Percentiles rank a stretch among this genome's conserved stretches.
phyloP scores from a whole-genome alignment of 1,139 yeast genomes.

The Candida sp. region DNA sequence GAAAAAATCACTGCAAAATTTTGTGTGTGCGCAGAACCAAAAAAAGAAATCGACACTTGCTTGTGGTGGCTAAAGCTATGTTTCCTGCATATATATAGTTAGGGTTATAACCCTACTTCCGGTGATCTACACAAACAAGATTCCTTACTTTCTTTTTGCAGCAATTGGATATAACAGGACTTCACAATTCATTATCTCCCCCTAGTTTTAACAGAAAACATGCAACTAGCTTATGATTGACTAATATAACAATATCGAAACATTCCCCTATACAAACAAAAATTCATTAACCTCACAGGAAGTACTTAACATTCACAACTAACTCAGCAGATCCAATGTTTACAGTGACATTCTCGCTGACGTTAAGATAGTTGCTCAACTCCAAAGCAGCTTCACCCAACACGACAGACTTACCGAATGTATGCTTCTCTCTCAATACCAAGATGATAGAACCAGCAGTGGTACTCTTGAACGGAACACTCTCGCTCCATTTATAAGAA shows the following conservation, averaged over 20 bases:
- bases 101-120: constrained; percentile 3
- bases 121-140: background rate
- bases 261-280: background rate
- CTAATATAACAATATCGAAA: background rate
- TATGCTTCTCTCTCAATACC: constrained; percentile 68
- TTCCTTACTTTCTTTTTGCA: background rate
- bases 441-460: constrained; percentile 62
- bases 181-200: too few relatives aligned
- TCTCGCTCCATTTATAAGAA: constrained; percentile 66
- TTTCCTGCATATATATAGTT: background rate
- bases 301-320: constrained; percentile 33
- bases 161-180: background rate
- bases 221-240: too few relatives aligned
- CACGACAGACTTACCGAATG: constrained; percentile 72
- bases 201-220: too few relatives aligned
- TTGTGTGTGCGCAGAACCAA: background rate
- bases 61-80: too few relatives aligned
- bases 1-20: background rate
- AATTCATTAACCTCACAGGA: constrained; percentile 4
- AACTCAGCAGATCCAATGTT: constrained; percentile 34
- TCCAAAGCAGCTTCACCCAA: constrained; percentile 58
- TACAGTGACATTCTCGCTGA: constrained; percentile 32
- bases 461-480: constrained; percentile 68
- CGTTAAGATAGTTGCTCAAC: constrained; percentile 41
- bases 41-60: background rate